Evolutionary conservation across 2,329 filamentous ascomycete genomes (phyloP), one percentile per base, ranked within the genome.

Genomic region (Pseudophaeomoniella oleicola): DNA sequence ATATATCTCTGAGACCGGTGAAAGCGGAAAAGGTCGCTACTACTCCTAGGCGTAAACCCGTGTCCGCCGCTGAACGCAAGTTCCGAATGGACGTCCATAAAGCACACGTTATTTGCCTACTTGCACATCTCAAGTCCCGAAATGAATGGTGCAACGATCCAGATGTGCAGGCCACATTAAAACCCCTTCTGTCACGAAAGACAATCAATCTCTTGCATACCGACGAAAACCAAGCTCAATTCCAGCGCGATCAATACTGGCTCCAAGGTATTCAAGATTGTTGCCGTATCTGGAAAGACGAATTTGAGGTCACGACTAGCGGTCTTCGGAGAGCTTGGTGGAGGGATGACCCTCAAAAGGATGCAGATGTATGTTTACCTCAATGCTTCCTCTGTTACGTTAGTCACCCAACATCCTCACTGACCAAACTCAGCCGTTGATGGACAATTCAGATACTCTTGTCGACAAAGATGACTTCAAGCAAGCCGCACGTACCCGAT

Each of bases 101-200:
- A 56, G 66, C 77, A 42, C 87, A 98, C 58, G 45, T 96, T 0
- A 61, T 94, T 11, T 93, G 84, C 52, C 66, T 98, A 2, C 58
- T 98, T 12, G 74, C 76, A 6, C 84, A 96, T 55, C 70, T 78
- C 12, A 71, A 81, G 45, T 66, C 75, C 39, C 75, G 87, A 38
- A 98, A 96, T 51, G 64, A 72, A 37, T 94, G 88, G 85, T 94
- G 87, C 59, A 93, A 93, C 49, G 79, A 88, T 51, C 48, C 62
- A 11, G 59, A 69, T 39, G 72, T 82, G 5, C 84, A 93, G 51
- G 68, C 64, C 4, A 59, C 58, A n/a, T 58, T 93, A 30, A 75
- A 71, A 37, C 61, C 68, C 30, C 64, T 87, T 27, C 55, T 94
- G 4, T 67, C 72, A 1, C 70, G 74, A 19, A 81, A 81, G 48